Conservation (phyloP, 768 basidiomycete species). For the Termitomyces sp. region DNA sequence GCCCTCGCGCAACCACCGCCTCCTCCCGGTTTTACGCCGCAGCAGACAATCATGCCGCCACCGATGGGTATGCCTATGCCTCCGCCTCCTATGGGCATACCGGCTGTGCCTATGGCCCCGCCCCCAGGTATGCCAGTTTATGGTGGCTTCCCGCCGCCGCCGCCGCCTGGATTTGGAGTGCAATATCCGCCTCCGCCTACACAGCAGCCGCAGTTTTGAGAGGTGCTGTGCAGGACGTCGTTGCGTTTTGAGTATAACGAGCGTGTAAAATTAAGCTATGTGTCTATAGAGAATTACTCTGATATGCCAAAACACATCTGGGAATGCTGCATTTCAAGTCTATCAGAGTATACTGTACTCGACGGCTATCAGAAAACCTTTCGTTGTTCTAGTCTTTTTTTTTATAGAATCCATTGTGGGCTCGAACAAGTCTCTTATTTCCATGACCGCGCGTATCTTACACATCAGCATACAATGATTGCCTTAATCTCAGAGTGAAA, state of each 20-base stretch:
- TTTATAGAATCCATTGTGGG: not conserved
- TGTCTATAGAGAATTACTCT: not conserved
- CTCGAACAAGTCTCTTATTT: not conserved
- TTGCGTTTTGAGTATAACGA: not conserved
- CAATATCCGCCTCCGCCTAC: constrained; percentile 42
- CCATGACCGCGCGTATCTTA: not conserved
- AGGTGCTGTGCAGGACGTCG: not conserved
- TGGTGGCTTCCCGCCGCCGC: constrained; percentile 55
- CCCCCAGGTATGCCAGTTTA: constrained; percentile 40
- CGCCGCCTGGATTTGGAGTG: constrained; percentile 60
- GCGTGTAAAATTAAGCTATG: constrained; percentile 15
- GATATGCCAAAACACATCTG: not conserved
- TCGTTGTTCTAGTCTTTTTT: not conserved
- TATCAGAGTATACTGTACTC: not conserved
- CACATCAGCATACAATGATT: not conserved
- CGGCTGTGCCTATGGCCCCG: constrained; percentile 16
- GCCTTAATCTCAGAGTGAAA: not conserved
- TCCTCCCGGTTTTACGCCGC: constrained; percentile 73
- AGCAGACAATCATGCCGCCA: constrained; percentile 61
- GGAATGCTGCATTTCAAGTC: not conserved
- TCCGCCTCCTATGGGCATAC: constrained; percentile 26
- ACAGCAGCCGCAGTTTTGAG: constrained; percentile 30
- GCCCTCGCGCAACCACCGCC: constrained; percentile 79
- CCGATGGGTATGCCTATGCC: constrained; percentile 32
- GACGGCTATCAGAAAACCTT: not conserved